Conservation (phyloP, 192 early-diverging fungal genomes). For the Pilobolus umbonatus region DNA sequence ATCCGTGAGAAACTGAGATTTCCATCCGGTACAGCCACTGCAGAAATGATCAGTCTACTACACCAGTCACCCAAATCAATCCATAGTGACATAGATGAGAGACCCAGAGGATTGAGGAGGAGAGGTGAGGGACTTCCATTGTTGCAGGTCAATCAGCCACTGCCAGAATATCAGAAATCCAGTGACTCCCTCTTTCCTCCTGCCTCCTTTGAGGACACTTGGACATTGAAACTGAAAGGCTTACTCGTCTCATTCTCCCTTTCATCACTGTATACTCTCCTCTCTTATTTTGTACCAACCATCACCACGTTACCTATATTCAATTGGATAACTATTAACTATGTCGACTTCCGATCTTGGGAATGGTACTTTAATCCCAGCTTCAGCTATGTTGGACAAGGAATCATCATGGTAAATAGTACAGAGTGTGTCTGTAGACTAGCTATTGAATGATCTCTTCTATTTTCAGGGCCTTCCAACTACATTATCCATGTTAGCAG, state of each 20-base stretch:
- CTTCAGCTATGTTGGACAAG: conserved; percentile 73
- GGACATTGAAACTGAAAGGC: conserved; percentile 55
- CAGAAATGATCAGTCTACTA: conserved; percentile 75
- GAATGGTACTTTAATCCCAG: conserved; percentile 70
- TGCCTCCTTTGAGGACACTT: conserved; percentile 44
- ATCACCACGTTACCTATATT: conserved; percentile 55
- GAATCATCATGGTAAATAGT: conserved; percentile 62
- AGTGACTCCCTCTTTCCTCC: neutral
- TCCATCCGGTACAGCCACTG: conserved; percentile 83
- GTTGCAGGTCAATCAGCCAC: neutral
- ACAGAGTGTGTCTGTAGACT: neutral
- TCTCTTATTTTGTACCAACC: conserved; percentile 57
- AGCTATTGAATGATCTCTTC: neutral
- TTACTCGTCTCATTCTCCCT: conserved; percentile 52
- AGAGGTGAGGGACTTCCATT: neutral
- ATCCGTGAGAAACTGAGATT: conserved; percentile 78
- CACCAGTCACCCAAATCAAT: conserved; percentile 56
- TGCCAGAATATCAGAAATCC: neutral
- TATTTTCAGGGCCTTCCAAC: conserved; percentile 59
- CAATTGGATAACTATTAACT: conserved; percentile 46
- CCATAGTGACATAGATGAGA: neutral
- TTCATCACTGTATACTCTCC: conserved; percentile 60
- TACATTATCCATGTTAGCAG: conserved; percentile 64
- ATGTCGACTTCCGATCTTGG: conserved; percentile 50
- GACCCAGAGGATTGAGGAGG: neutral